Base-by-base conservation (phyloP, 768 basidiomycete genomes). In the Sutorius australiensis region DNA sequence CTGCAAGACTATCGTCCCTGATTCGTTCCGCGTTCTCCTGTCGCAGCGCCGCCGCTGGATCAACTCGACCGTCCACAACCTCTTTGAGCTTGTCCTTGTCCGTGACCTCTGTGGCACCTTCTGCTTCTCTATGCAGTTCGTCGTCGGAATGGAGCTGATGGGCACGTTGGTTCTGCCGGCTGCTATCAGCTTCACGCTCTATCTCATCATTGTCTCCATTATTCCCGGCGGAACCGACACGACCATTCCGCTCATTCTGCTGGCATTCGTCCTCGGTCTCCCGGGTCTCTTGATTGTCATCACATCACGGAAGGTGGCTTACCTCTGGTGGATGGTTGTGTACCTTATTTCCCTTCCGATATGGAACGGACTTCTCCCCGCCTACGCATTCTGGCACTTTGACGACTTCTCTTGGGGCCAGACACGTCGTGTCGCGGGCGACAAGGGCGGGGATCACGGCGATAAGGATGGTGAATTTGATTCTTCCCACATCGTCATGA, bases 101-200 rank as follows among this genome's bases (percentile, higher is more conserved):
- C 85, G 95, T 21, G 97, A 99, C 70, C 83, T 98, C n/a, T 99
- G 95, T 61, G 97, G 97, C 43, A 98, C 95, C 3, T 99, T 98
- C 86, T 99, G 97, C 77, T 98, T 99, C 82, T 95, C 92, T 11
- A 98, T 98, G 95, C 95, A 97, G 76, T 98, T 98, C 66, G 93
- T 98, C 60, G 92, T 95, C 33, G 94, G 89, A 68, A 99, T 99
- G 95, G 97, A 99, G 68, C 77, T 99, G 57, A 84, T 90, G 55
- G 95, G 95, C 67, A 98, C 97, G 3, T 80, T 99, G 57, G 95
- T 98, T 28, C 78, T 98, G 21, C 97, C 97, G 19, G 97, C 95
- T 37, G 95, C 97, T 57, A 98, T 98, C 74, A 83, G 91, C 36
- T 98, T 99, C 79, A 98, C 97, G 1, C 71, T 95, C 47, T 97